Evolutionary conservation across 2,329 filamentous ascomycete species (phyloP), one percentile per base, ranked within the genome.

Genomic region (Penicillium crustosum): DNA sequence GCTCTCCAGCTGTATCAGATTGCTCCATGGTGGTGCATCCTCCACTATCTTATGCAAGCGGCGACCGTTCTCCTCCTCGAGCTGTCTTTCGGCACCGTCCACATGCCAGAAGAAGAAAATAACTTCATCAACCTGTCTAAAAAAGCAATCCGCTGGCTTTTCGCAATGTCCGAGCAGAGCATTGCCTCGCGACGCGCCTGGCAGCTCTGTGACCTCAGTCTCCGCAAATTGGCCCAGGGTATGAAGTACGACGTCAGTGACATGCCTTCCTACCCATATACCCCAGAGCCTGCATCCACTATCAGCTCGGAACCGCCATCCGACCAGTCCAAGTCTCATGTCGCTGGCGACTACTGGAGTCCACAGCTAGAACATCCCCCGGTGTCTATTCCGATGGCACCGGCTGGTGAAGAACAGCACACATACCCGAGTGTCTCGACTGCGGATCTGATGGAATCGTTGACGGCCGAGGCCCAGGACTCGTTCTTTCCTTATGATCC

Each of bases 31-130:
- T 79, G 77, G 75, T 75, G 71, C 60, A 71, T 78, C 27, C 67
- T 79, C 39, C 77, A 79, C 57, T 77, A 75, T 50, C 66, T 80
- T 19, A 78, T 79, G 69, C 78, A 79, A 63, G 70, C 77, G 2
- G 67, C 71, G 3, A 78, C 75, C 3, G 73, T 80, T 19, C 68
- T 80, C 29, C 73, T 79, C 49, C 73, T 79, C n/a, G 78, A 80
- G 62, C 66, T 80, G 6, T 75, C 77, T 13, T 79, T 79, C 49
- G 73, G 74, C 23, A 70, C 67, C 45, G 72, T 78, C n/a, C 78
- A 79, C 60, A 73, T 74, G 63, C 77, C 78, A 6, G 68, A 74
- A 13, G 69, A 75, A 29, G 77, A 77, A 47, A 63, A 64, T 6
- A 63, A 65, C 9, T 73, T 76, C n/a, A 58, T 80, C 6, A 47